A percentile compares a stretch with the other conserved stretches of the same genome.
These are phyloP conservation scores for Cicer cuneatum DNA, from an alignment of 306 rosid genomes.

Conservation along the genomic window DNA sequence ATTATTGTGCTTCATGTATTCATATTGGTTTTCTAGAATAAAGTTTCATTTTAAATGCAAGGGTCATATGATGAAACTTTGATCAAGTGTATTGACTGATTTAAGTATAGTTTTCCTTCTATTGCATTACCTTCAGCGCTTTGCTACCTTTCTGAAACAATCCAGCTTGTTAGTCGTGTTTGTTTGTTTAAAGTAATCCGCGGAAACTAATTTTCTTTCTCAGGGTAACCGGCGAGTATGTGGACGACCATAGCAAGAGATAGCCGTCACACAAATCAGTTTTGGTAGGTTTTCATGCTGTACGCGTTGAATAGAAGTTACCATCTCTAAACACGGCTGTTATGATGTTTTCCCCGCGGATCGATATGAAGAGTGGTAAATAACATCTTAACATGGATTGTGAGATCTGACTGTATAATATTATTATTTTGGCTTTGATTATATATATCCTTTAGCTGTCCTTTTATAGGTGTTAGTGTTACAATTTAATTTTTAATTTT, in stretches of 20 bases:
- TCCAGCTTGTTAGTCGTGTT: not conserved
- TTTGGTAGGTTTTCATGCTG: not conserved
- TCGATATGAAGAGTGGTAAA: constrained; percentile 31
- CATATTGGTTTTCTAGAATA: not conserved
- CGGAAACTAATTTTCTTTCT: constrained; percentile 17
- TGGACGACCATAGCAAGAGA: not conserved
- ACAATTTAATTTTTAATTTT: constrained; percentile 14
- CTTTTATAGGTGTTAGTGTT: constrained; percentile 25
- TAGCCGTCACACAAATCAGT: constrained; percentile 18
- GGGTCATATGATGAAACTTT: constrained; percentile 1
- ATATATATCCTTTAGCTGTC: constrained; percentile 14
- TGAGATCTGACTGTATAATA: constrained; percentile 35
- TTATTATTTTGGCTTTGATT: not conserved
- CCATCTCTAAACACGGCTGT: constrained; percentile 22
- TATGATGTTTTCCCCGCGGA: constrained; percentile 21
- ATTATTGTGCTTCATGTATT: constrained; percentile 31
- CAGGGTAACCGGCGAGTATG: constrained; percentile 85
- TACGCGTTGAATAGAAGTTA: constrained; percentile 5
- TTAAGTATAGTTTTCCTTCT: not conserved
- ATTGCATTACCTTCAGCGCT: no score
- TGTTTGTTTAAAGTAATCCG: not conserved
- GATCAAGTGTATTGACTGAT: not conserved
- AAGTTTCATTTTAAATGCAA: not conserved
- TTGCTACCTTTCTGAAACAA: not conserved
- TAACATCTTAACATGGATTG: constrained; percentile 8